phyloP scores from a whole-genome alignment of 345 rosid species.

The Cardamine resedifolia region DNA sequence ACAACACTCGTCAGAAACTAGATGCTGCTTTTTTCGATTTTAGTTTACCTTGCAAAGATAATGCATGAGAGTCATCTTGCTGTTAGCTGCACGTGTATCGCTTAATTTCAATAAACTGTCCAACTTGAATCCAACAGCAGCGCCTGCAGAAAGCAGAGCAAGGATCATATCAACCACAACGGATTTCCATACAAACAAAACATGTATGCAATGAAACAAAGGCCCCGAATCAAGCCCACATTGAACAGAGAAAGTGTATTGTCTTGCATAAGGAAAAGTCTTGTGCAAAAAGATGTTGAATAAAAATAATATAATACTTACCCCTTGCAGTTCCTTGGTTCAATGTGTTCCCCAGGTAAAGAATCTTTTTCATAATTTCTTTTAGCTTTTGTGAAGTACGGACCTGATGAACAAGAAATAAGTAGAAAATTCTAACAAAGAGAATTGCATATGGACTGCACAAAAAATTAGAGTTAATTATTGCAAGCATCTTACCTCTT shows the following conservation, averaged over 20 bases:
- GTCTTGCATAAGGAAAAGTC: not conserved
- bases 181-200: conserved; percentile 7
- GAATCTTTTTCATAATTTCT: conserved; percentile 94
- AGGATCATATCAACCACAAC: conserved; percentile 15
- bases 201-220: conserved; percentile 13
- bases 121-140: conserved; percentile 97
- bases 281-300: conserved; percentile 1
- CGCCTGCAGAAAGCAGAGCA: conserved; percentile 55
- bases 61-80: conserved; percentile 98
- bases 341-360: conserved; percentile 80
- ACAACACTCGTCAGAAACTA: not conserved
- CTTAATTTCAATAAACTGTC: conserved; percentile 93
- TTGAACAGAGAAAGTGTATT: not conserved
- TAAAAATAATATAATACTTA: conserved; percentile 28
- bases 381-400: conserved; percentile 78
- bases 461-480: conserved; percentile 12
- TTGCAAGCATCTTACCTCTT: conserved; percentile 60
- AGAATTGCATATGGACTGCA: conserved; percentile 13
- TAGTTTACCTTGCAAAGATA: conserved; percentile 85
- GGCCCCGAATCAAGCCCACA: conserved; percentile 1
- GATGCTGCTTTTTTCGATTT: not conserved
- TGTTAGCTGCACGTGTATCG: conserved; percentile 89
- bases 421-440: conserved; percentile 16
- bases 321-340: conserved; percentile 99
- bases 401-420: conserved; percentile 52